These are phyloP conservation scores for Fraxinus albicans DNA, from an alignment of 305 asterid genomes.

Conservation along the genomic window DNA sequence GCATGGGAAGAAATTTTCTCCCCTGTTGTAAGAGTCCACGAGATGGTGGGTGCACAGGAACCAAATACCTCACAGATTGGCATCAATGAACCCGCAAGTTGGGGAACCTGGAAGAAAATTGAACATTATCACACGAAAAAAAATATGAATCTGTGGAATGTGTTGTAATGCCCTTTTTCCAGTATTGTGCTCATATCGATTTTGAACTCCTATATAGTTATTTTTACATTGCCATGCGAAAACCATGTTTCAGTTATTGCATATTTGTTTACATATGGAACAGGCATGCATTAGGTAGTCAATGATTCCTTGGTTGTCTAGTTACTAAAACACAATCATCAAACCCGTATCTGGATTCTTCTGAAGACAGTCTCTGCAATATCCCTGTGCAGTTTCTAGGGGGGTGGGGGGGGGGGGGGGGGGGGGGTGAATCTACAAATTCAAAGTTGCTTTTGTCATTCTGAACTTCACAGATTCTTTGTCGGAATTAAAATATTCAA, in stretches of 20 bases:
- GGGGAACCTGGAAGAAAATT: slow-evolving; percentile 70
- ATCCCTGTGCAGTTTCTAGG: neutral
- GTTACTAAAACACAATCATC: neutral
- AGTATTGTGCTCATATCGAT: neutral
- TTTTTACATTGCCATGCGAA: neutral
- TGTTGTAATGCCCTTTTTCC: neutral
- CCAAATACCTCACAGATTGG: slow-evolving; percentile 96
- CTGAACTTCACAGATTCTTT: slow-evolving; percentile 8
- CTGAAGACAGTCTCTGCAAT: neutral
- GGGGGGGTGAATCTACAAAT: no score
- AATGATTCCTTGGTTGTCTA: neutral
- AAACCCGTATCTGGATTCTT: slow-evolving; percentile 15
- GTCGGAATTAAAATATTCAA: slow-evolving; percentile 13
- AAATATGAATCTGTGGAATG: neutral
- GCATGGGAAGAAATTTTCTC: slow-evolving; percentile 79
- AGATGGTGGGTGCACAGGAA: slow-evolving; percentile 75
- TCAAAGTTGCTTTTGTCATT: neutral
- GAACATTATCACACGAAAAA: slow-evolving; percentile 14
- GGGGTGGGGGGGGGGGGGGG: no score
- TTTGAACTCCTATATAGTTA: neutral
- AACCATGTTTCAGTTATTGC: slow-evolving; percentile 2
- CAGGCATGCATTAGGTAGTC: slow-evolving; percentile 9
- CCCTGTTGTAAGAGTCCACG: slow-evolving; percentile 76
- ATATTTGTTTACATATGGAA: slow-evolving; percentile 13
- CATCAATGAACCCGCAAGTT: slow-evolving; percentile 93